phyloP scores from a whole-genome alignment of 176 grass and related monocot genomes.

The Dactylis glomerata region DNA sequence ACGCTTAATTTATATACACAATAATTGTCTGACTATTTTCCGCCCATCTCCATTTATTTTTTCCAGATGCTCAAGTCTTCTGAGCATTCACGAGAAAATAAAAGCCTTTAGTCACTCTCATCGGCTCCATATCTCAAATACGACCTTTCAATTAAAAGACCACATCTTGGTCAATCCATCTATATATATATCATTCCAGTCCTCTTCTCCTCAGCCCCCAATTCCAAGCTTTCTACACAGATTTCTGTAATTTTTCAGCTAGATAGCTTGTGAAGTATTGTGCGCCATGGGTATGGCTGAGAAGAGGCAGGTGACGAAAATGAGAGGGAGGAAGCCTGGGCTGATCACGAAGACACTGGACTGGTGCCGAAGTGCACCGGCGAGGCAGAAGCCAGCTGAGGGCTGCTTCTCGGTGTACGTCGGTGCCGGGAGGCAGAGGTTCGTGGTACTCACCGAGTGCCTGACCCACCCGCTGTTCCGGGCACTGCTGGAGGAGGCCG shows the following conservation, averaged over 20 bases:
- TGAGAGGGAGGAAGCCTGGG: constrained; percentile 16
- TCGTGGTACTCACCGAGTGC: constrained; percentile 49
- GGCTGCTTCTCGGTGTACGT: constrained; percentile 58
- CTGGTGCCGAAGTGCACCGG: constrained; percentile 24
- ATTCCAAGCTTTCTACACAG: background rate
- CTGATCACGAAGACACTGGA: constrained; percentile 43
- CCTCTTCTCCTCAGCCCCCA: background rate
- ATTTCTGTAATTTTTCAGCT: background rate
- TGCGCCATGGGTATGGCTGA: constrained; percentile 4
- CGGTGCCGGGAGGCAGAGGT: constrained; percentile 44
- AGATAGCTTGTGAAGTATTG: background rate
- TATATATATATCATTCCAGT: background rate
- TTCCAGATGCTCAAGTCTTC: background rate
- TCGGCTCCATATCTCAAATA: background rate
- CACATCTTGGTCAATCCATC: too few species aligned
- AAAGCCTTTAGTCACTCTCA: background rate
- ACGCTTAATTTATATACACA: background rate
- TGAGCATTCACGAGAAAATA: background rate
- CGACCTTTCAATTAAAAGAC: background rate
- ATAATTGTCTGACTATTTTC: constrained; percentile 12
- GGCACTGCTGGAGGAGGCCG: constrained; percentile 54
- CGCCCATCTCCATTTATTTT: background rate
- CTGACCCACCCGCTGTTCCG: constrained; percentile 55
- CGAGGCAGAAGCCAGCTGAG: background rate
- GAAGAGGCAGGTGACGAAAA: background rate